Percentiles rank a stretch among this genome's conserved stretches.
phyloP scores from a whole-genome alignment of 2,329 filamentous ascomycete species.

The Stachybotrys echinatus region DNA sequence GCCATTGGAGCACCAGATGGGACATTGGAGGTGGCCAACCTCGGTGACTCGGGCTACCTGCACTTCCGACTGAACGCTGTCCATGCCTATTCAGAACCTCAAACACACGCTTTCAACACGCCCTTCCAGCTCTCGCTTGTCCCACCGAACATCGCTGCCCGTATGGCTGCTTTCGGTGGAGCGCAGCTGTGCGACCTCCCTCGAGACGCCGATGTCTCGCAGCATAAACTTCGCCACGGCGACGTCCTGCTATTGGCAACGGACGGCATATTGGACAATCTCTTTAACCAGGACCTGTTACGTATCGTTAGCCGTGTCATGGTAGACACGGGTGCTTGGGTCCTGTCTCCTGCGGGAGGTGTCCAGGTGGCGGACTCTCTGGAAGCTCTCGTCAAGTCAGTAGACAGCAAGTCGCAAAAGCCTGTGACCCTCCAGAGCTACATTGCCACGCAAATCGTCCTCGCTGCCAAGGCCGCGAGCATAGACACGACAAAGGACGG shows the following conservation, averaged over 20 bases:
- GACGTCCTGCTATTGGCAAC: conserved; percentile 93
- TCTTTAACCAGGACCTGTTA: conserved; percentile 85
- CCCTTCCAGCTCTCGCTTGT: conserved; percentile 91
- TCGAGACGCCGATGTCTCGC: conserved; percentile 73
- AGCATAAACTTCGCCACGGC: conserved; percentile 75
- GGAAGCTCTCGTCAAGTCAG: conserved; percentile 30
- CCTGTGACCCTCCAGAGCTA: conserved; percentile 64
- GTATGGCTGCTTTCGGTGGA: conserved; percentile 80
- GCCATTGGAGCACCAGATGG: conserved; percentile 71
- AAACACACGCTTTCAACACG: conserved; percentile 97
- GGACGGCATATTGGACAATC: conserved; percentile 93
- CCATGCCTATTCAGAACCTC: conserved; percentile 73
- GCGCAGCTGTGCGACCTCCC: conserved; percentile 77
- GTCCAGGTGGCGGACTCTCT: conserved; percentile 61
- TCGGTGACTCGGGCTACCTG: conserved; percentile 92
- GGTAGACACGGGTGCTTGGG: conserved; percentile 70
- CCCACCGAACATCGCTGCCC: conserved; percentile 70
- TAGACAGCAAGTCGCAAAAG: conserved; percentile 17
- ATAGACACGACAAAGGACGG: conserved; percentile 77
- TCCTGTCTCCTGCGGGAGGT: conserved; percentile 50
- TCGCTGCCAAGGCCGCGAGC: conserved; percentile 80
- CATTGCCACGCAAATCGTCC: conserved; percentile 73
- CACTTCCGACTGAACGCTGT: conserved; percentile 82
- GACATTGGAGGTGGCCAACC: conserved; percentile 79
- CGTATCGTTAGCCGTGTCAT: conserved; percentile 74